Base-by-base conservation (phyloP, 768 basidiomycete genomes). In the Termitomyces sp. region DNA sequence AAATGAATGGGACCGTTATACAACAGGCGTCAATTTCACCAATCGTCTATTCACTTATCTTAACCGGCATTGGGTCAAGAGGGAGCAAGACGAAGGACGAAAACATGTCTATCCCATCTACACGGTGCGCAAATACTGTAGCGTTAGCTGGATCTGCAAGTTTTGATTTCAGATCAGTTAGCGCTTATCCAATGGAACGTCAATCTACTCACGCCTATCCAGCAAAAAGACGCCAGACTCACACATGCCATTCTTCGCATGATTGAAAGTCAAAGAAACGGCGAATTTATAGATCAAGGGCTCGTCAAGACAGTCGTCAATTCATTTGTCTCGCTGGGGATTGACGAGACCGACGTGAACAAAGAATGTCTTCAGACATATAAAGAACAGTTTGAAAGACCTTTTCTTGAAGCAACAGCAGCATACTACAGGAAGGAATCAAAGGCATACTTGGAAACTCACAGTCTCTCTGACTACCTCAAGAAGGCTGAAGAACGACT, bases 31-130 rank as follows among this genome's bases (percentile, higher is more conserved):
- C 1, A 93, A 91, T 66, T 98, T 97, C 68, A 93, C 98, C 72
- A 96, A 98, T 69, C 88, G 96, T 54, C 74, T 99, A 35, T 98
- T 98, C 76, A 95, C 93, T 2, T 98, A 98, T 74, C 81, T 99
- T 55, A 98, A 99, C 72, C 91, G 96, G 21, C 94, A 98, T 72
- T 99, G 97, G 97, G 96, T 99, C 43, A 96, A 95, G 75, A 82
- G 96, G 51, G 97, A 99, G 69, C 84, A 95, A 65, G 96, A 98
- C 64, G 96, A 98, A 70, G 97, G 97, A 15, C 79, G 95, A 64
- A 95, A 92, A 71, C 88, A 87, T 42, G 90, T 98, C 21, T 98
- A 98, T 73, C 86, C 85, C 1, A 92, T 99, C 19, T 98, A 98
- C 67, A 99, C 96, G 26, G 95, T 96, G 61, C 66, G 87, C 64